Percentiles rank a stretch among this genome's conserved stretches.
Evolutionary conservation across 768 basidiomycete species (phyloP).

Genomic region (Lepiota brunneoincarnata): DNA sequence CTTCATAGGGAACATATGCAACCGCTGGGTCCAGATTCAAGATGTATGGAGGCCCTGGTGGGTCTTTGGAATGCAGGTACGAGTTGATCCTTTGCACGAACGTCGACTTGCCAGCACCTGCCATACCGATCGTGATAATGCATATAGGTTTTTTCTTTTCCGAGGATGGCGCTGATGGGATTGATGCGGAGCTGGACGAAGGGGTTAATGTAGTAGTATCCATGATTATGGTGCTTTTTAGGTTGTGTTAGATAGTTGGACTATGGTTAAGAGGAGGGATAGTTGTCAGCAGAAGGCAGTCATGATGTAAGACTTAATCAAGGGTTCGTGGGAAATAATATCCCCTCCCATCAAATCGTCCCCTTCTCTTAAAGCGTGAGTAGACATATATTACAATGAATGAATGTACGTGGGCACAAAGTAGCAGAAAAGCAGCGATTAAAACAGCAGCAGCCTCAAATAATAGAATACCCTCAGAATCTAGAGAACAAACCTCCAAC

Average conservation of each 20-base stretch:
- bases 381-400: conserved; percentile 1
- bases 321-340: conserved; percentile 4
- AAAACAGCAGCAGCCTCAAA: neutral
- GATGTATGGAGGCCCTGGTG: conserved; percentile 81
- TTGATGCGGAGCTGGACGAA: conserved; percentile 10
- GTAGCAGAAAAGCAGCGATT: neutral
- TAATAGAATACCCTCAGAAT: neutral
- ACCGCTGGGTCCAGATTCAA: conserved; percentile 98
- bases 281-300: neutral
- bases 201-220: neutral
- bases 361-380: neutral
- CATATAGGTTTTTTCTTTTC: conserved; percentile 65
- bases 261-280: neutral
- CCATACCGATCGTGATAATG: conserved; percentile 94
- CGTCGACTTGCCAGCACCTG: conserved; percentile 96
- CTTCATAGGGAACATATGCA: conserved; percentile 84
- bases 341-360: neutral
- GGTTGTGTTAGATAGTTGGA: neutral
- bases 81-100: conserved; percentile 95
- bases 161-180: too few species aligned
- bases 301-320: conserved; percentile 5
- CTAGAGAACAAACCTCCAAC: too few species aligned
- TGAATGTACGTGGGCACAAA: neutral
- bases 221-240: neutral
- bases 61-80: conserved; percentile 71